phyloP scores from a whole-genome alignment of 768 basidiomycete genomes.

The Cystobasidium tubakii region DNA sequence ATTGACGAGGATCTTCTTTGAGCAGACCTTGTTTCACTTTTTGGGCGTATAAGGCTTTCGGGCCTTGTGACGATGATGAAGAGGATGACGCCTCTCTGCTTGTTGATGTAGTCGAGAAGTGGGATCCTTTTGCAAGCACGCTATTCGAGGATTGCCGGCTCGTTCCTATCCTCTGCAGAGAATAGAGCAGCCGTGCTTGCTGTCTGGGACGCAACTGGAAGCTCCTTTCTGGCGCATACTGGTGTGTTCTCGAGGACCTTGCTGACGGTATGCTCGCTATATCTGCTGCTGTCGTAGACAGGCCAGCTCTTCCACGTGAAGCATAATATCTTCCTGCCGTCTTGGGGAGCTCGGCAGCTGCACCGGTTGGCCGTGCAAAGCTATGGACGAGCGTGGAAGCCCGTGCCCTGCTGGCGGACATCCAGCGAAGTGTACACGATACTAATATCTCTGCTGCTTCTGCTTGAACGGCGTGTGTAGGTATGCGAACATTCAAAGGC shows the following conservation, averaged over 20 bases:
- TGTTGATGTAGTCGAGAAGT: not conserved
- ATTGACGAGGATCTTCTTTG: slow-evolving; percentile 74
- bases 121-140: not conserved
- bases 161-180: not conserved
- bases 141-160: not conserved
- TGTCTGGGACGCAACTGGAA: not conserved
- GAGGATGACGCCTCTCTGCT: not conserved
- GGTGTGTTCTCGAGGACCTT: not conserved
- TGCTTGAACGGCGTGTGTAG: too few species aligned
- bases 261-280: not conserved
- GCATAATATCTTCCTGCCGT: not conserved
- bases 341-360: not conserved
- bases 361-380: too few species aligned
- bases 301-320: not conserved
- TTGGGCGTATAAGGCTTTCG: slow-evolving; percentile 50
- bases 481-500: not conserved
- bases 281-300: not conserved
- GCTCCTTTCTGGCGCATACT: not conserved
- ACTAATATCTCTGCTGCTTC: too few species aligned
- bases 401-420: too few species aligned
- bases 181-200: not conserved
- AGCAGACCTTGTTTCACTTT: slow-evolving; percentile 58
- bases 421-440: too few species aligned
- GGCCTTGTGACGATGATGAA: slow-evolving; percentile 32
- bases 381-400: too few species aligned